Conservation (phyloP, 352 stramenopile genomes). For the Phytophthora hybrid region DNA sequence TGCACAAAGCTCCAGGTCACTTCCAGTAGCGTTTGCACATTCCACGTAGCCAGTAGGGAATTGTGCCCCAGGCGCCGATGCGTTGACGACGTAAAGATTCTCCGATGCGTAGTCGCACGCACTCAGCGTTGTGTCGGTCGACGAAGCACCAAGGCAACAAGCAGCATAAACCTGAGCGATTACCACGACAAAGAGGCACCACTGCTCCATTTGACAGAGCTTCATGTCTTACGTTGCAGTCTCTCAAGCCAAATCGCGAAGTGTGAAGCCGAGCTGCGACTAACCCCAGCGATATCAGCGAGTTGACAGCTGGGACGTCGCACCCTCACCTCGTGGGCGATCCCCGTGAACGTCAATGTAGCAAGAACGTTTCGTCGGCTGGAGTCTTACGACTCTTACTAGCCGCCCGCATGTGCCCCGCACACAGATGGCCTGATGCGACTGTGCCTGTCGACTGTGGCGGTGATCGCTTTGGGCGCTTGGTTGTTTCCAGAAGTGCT, state of each 20-base stretch:
- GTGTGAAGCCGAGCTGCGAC: constrained; percentile 14
- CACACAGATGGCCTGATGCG: constrained; percentile 27
- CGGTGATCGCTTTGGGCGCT: neutral
- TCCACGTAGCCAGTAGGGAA: constrained; percentile 48
- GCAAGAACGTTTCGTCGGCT: constrained; percentile 26
- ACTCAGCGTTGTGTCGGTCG: constrained; percentile 22
- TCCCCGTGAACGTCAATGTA: constrained; percentile 18
- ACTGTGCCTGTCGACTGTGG: constrained; percentile 30
- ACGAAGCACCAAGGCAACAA: constrained; percentile 17
- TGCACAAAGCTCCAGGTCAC: constrained; percentile 22
- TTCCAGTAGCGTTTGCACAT: constrained; percentile 31
- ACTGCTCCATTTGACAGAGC: neutral
- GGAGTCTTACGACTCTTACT: constrained; percentile 23
- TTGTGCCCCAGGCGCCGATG: constrained; percentile 17
- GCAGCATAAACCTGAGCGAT: constrained; percentile 20
- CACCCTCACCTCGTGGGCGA: constrained; percentile 34
- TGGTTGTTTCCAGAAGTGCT: constrained; percentile 9
- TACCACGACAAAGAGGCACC: constrained; percentile 9
- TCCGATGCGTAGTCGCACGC: constrained; percentile 31
- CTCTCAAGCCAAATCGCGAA: constrained; percentile 17
- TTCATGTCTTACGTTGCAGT: constrained; percentile 12
- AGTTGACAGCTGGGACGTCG: constrained; percentile 23
- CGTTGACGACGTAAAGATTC: constrained; percentile 49
- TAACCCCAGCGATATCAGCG: constrained; percentile 15
- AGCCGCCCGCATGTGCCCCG: constrained; percentile 13